Evolutionary conservation across 164 flowering plant genomes (phyloP).

Genomic region (Annona cherimola): DNA sequence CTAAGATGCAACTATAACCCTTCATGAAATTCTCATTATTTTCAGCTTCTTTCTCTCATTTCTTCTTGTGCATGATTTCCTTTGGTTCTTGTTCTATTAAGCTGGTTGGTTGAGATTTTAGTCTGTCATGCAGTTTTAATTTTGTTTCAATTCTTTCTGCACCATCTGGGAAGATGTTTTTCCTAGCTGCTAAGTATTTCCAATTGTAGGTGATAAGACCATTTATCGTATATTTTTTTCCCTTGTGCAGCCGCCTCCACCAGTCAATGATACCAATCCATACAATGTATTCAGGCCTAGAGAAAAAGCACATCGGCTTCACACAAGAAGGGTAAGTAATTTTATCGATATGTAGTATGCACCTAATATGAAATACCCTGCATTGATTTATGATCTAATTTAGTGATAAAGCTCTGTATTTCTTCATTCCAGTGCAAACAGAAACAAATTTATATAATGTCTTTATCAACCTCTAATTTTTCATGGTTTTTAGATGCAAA

Average conservation of each 20-base stretch:
- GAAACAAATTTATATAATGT: background rate
- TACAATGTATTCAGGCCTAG: constrained; percentile 98
- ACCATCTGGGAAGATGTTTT: background rate
- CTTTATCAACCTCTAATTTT: constrained; percentile 1
- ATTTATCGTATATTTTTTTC: background rate
- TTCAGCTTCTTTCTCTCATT: too few relatives aligned
- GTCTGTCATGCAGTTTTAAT: background rate
- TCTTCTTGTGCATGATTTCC: background rate
- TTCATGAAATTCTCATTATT: background rate
- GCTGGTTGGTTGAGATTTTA: background rate
- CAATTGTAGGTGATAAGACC: background rate
- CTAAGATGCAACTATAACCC: background rate
- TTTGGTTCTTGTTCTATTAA: background rate
- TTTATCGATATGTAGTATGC: background rate
- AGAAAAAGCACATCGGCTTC: constrained; percentile 95
- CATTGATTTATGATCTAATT: background rate
- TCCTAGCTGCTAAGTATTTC: background rate
- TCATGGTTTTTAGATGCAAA: constrained; percentile 68
- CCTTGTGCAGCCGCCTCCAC: constrained; percentile 91
- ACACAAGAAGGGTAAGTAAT: constrained; percentile 83
- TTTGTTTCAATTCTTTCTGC: background rate
- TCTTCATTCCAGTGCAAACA: background rate
- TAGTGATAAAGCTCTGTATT: background rate
- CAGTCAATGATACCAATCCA: constrained; percentile 95
- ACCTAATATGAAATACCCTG: background rate